phyloP scores from a whole-genome alignment of 129 eudicot genomes.

The Tagetes patula region DNA sequence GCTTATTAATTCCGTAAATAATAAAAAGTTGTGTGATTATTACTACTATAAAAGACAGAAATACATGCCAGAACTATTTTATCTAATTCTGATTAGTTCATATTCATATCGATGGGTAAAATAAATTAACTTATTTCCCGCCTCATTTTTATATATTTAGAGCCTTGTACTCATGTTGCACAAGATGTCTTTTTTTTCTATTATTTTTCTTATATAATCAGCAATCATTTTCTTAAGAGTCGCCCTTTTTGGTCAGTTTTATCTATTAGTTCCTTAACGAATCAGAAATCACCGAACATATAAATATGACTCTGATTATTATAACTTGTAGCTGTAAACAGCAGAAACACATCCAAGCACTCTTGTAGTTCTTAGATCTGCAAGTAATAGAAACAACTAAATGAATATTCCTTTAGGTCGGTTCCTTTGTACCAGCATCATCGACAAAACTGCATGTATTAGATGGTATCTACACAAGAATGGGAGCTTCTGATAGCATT shows the following conservation, averaged over 20 bases:
- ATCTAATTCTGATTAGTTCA: background rate
- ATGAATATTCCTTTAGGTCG: slow-evolving; percentile 50
- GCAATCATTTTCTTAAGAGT: too few species aligned
- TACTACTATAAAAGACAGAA: background rate
- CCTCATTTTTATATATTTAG: background rate
- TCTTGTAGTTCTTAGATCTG: background rate
- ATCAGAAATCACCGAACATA: background rate
- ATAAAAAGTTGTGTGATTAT: background rate
- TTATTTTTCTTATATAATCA: too few species aligned
- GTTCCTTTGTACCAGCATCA: slow-evolving; percentile 92
- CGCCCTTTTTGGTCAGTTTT: background rate
- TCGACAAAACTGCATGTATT: slow-evolving; percentile 77
- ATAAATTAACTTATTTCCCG: background rate
- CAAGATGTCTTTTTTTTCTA: background rate
- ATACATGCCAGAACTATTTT: background rate
- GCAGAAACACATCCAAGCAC: background rate
- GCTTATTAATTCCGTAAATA: background rate
- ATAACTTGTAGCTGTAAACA: background rate
- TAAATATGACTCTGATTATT: background rate
- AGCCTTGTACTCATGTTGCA: background rate
- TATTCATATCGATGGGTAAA: background rate
- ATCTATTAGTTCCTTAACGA: background rate
- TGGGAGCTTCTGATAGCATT: slow-evolving; percentile 95
- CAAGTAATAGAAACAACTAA: background rate
- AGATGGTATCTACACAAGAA: slow-evolving; percentile 82